Evolutionary conservation across 2,329 filamentous ascomycete genomes (phyloP), one percentile per base, ranked within the genome.

Genomic region (Ambrosiella cleistominuta): DNA sequence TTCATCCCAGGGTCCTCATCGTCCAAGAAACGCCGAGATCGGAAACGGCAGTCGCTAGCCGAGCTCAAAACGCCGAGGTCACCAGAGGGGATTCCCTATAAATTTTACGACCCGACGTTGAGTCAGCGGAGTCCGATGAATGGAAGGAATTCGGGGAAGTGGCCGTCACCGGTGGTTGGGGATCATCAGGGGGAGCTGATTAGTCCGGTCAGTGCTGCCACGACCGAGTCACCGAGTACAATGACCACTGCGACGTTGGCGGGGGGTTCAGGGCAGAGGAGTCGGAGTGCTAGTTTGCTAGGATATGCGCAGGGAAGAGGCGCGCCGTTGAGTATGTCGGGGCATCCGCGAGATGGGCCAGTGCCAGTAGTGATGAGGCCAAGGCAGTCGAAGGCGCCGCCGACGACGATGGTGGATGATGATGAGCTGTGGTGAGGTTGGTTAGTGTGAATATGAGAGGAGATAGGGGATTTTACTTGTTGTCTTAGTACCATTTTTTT

Each of bases 21-120:
- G 7, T 13, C 54, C 13, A 53, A 42, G n/a, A 50, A 27, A 12
- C 60, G 58, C 15, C 54, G 54, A 8, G 42, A 58, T 38, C 36
- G 64, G 56, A 13, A 61, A 61, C 6, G 47, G 62, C 53, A 64
- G 62, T 56, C 62, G 58, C 13, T 62, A 61, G 52, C 50, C 3
- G 15, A n/a, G 37, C 51, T 50, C 1, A 19, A n/a, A 4, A 47
- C 51, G n/a, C 57, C 57, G 44, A 35, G 52, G 7, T 54, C 51
- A 2, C 51, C 57, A 2, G 57, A 58, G 35, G 57, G 57, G 8
- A 58, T 58, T 13, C 57, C 57, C 35, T 58, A 58, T 39, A 58
- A 58, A 53, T 58, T 55, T 42, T 55, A 58, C 35, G 52, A 58
- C 44, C 57, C 57, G 9, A 55, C 15, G 15, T 42, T 58, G 12